Conservation (phyloP, 2,329 filamentous ascomycete species). For the Hypomyces rosellus region DNA sequence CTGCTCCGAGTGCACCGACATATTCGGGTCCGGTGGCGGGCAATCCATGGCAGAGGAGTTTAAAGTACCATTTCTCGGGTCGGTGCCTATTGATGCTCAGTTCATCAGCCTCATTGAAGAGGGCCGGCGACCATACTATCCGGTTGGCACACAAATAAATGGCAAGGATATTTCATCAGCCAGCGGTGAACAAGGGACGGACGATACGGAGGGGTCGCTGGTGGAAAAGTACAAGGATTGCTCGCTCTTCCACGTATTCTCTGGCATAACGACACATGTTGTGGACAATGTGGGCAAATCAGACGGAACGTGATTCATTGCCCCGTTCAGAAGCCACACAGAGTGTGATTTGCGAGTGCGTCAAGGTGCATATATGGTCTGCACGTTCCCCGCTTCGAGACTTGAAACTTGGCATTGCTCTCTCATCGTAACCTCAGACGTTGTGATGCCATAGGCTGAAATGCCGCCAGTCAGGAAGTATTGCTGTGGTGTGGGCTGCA, state of each 20-base stretch:
- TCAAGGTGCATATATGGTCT: too few species aligned
- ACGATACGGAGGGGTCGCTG: conserved; percentile 34
- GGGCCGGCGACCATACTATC: conserved; percentile 57
- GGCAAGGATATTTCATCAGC: conserved; percentile 45
- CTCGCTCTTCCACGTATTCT: conserved; percentile 63
- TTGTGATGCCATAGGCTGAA: too few species aligned
- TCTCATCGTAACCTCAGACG: too few species aligned
- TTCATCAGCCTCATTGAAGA: conserved; percentile 86
- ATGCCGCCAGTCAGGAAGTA: too few species aligned
- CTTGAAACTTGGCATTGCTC: too few species aligned
- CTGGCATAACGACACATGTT: conserved; percentile 48
- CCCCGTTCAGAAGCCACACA: too few species aligned
- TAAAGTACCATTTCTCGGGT: conserved; percentile 73
- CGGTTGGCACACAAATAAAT: conserved; percentile 57
- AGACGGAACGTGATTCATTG: conserved; percentile 5
- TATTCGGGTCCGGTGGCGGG: conserved; percentile 89
- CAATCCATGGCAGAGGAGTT: conserved; percentile 85
- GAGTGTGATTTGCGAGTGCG: too few species aligned
- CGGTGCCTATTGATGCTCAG: conserved; percentile 85
- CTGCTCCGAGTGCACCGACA: conserved; percentile 80
- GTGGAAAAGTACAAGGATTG: conserved; percentile 69
- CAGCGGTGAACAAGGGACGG: conserved; percentile 13
- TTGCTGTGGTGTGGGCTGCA: too few species aligned
- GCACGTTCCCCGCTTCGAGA: too few species aligned
- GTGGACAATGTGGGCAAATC: neutral